phyloP scores from a whole-genome alignment of 352 stramenopile species.

The Phytophthora idaei region DNA sequence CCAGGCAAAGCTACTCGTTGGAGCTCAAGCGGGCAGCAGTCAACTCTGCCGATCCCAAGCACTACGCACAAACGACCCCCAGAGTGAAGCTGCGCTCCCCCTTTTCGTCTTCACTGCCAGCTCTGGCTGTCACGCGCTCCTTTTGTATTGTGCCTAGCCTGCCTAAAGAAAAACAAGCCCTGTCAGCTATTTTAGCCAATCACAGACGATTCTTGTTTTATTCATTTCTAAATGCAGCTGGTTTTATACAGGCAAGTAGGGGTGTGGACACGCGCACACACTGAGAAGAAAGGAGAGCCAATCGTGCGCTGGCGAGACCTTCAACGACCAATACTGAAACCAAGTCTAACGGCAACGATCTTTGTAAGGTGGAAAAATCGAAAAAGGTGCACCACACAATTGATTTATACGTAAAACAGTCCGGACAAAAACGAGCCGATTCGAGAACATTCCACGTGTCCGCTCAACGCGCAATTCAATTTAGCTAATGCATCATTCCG shows the following conservation, averaged over 20 bases:
- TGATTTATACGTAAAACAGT: constrained; percentile 13
- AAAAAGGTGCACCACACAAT: not conserved
- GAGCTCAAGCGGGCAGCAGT: not conserved
- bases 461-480: not conserved
- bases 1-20: not conserved
- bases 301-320: constrained; percentile 14
- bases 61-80: not conserved
- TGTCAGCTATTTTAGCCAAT: constrained; percentile 31
- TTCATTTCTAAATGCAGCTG: constrained; percentile 19
- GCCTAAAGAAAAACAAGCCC: constrained; percentile 22
- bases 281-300: constrained; percentile 6
- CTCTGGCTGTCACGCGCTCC: constrained; percentile 20
- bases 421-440: constrained; percentile 8
- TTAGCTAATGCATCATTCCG: too few relatives aligned
- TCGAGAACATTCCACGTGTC: constrained; percentile 23
- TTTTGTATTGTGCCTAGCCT: constrained; percentile 26
- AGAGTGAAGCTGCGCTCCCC: constrained; percentile 13
- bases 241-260: constrained; percentile 4
- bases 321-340: constrained; percentile 8
- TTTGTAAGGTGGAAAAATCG: constrained; percentile 3
- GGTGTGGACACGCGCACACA: not conserved
- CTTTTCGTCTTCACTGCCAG: constrained; percentile 7
- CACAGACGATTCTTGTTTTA: constrained; percentile 15
- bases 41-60: not conserved
- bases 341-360: constrained; percentile 14